Evolutionary conservation across 2,329 filamentous ascomycete genomes (phyloP), one percentile per base, ranked within the genome.

Genomic region (Xylariaceae sp.): DNA sequence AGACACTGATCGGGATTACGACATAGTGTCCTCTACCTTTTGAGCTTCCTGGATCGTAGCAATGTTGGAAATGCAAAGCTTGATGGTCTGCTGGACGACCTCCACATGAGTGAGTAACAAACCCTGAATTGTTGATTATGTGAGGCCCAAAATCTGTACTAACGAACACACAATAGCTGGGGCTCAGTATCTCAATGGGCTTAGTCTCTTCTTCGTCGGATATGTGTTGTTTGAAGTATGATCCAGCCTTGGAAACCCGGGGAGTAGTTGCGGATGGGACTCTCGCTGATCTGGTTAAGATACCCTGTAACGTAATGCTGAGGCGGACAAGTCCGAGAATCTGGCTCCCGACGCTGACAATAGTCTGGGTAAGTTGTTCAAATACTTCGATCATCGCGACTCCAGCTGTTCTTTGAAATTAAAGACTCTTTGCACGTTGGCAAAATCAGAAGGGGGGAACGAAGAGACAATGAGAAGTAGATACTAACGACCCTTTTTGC

Each of bases 151-250:
- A 22, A 17, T 4, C 8, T 21, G 21, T 35, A 38, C 45, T 47
- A 16, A 23, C 14, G 16, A 16, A n/a, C 23, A 6, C 11, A 12
- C 17, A 16, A 11, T 34, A 75, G 74, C 74, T 21, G 79, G 76
- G 1, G 76, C 83, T 37, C 72, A 85, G 53, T 86, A 87, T 46
- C 68, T 86, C 1, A 82, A 77, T 0, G 80, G 80, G 1, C 58
- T 86, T 33, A 86, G 82, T 0, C 61, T 86, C 0, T 87, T 85
- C 61, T 87, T 87, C 56, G 66, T 80, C 33, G 76, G 75, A 35
- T 81, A 80, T 47, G 76, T 79, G 2, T 55, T 79, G 10, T 80
- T 80, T 34, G 77, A 81, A 55, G 72, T 74, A 36, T 35, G 59
- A n/a, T 5, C 10, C 22, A 4, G 37, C 5, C 17, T 3, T 29